These are phyloP conservation scores for Metarhizium anisopliae DNA, from an alignment of 2,329 filamentous ascomycete species.

Conservation along the genomic window DNA sequence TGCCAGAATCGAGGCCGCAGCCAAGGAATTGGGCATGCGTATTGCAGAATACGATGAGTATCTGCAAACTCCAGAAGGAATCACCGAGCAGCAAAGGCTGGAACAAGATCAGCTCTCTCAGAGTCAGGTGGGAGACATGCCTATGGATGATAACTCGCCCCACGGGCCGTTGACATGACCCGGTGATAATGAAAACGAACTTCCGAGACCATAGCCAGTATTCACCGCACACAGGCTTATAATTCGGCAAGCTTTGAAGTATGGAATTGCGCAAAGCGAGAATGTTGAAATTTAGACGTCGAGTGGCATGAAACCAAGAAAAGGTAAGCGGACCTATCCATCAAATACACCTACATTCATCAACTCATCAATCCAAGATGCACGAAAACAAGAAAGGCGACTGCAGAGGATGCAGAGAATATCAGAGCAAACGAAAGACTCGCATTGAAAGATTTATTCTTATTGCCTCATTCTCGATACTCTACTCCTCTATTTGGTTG, in stretches of 20 bases:
- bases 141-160: conserved; percentile 8
- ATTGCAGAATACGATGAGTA: conserved; percentile 43
- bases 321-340: background rate
- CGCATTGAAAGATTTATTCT: no score
- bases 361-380: no score
- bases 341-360: background rate
- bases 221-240: background rate
- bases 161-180: background rate
- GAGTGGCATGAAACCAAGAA: no score
- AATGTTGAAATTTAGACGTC: no score
- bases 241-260: background rate
- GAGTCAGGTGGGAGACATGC: conserved; percentile 10
- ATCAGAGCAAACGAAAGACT: no score
- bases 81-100: conserved; percentile 17
- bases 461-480: no score
- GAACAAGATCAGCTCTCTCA: conserved; percentile 8
- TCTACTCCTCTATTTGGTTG: background rate
- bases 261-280: background rate
- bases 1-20: conserved; percentile 43
- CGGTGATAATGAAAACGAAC: no score
- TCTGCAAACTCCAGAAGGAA: conserved; percentile 16
- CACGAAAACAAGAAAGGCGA: no score
- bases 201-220: background rate
- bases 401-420: no score
- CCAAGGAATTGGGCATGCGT: conserved; percentile 44